These are phyloP conservation scores for Cucurbita ficifolia DNA, from an alignment of 306 rosid species.

Conservation along the genomic window DNA sequence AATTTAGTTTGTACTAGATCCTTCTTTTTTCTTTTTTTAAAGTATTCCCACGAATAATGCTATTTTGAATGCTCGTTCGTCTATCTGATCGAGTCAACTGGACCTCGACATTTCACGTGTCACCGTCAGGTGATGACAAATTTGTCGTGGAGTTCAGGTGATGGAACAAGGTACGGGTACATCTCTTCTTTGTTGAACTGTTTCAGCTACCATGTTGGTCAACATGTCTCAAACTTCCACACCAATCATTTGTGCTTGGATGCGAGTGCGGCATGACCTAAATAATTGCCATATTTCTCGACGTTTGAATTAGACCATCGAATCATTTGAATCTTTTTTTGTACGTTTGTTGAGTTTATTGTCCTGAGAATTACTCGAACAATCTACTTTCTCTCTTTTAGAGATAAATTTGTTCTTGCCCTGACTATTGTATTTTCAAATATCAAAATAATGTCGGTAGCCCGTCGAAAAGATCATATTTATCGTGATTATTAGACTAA, in stretches of 20 bases:
- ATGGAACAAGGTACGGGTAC: neutral
- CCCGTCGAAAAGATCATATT: neutral
- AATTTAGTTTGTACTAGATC: neutral
- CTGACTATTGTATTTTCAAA: neutral
- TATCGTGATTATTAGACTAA: neutral
- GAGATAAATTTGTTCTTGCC: neutral
- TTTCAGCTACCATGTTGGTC: neutral
- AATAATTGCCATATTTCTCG: neutral
- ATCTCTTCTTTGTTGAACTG: neutral
- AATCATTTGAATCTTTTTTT: neutral
- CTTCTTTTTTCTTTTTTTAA: neutral
- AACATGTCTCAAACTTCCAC: neutral
- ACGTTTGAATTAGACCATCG: neutral
- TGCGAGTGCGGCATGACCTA: neutral
- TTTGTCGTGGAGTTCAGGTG: neutral
- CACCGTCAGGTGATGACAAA: neutral
- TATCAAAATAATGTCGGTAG: neutral
- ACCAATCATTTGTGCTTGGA: neutral
- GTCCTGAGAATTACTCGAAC: too few relatives aligned
- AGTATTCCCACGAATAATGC: neutral
- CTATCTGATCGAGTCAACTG: neutral
- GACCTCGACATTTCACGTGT: neutral
- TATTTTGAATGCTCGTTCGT: neutral
- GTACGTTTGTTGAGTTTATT: neutral
- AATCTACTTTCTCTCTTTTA: neutral